Conservation (phyloP, 345 rosid species). For the Cardamine chenopodiifolia region DNA sequence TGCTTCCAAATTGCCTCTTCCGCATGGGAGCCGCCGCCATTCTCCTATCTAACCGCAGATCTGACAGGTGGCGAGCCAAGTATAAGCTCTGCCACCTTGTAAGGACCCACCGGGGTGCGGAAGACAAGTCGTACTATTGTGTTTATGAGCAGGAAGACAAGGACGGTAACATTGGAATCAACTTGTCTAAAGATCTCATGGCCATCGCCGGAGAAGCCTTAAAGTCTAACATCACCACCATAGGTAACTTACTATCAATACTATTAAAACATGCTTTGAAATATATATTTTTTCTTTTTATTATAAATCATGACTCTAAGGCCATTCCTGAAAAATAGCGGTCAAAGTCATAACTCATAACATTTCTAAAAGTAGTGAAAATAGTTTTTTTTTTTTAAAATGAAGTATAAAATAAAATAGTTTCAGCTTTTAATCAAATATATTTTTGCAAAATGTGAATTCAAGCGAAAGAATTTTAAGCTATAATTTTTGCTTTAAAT, state of each 20-base stretch:
- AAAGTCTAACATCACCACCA: constrained; percentile 74
- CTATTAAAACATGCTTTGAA: neutral
- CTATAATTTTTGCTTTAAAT: neutral
- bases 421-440: neutral
- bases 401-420: neutral
- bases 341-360: neutral
- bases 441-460: neutral
- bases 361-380: too few species aligned
- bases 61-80: constrained; percentile 62
- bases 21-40: constrained; percentile 81
- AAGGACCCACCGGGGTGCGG: constrained; percentile 69
- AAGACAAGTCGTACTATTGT: constrained; percentile 67
- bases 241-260: constrained; percentile 24
- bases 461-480: neutral
- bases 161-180: constrained; percentile 66
- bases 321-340: neutral
- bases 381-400: too few species aligned
- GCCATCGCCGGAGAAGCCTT: constrained; percentile 81
- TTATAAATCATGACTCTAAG: neutral
- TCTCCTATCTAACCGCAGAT: constrained; percentile 61
- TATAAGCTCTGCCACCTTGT: constrained; percentile 65
- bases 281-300: neutral
- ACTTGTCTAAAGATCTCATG: constrained; percentile 73
- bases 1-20: constrained; percentile 78
- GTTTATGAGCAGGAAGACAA: constrained; percentile 70